Evolutionary conservation across 148 eudicot species (phyloP).

Genomic region (Hydrangea macrophylla): DNA sequence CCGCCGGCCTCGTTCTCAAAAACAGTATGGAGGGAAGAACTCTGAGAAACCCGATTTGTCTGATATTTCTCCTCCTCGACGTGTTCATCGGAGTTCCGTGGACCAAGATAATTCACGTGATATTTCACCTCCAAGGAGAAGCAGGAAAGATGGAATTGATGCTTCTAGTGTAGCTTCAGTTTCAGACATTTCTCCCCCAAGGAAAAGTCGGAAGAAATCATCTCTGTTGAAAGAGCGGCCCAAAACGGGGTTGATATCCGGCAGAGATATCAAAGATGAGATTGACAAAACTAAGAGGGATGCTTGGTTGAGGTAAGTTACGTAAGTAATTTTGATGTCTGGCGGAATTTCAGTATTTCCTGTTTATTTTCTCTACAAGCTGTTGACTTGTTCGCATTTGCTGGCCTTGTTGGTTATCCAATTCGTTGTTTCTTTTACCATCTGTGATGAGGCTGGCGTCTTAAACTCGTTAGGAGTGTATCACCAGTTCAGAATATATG

Average conservation of each 20-base stretch:
- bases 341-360: constrained; percentile 4
- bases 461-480: not conserved
- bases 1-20: constrained; percentile 21
- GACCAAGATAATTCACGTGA: constrained; percentile 29
- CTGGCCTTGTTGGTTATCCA: not conserved
- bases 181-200: constrained; percentile 41
- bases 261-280: constrained; percentile 74
- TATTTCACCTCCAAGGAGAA: constrained; percentile 71
- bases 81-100: constrained; percentile 24
- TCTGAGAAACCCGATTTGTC: constrained; percentile 8
- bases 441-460: not conserved
- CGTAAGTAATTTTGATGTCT: constrained; percentile 28
- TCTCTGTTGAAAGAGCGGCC: constrained; percentile 23
- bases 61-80: constrained; percentile 57
- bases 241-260: constrained; percentile 75
- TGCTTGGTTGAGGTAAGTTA: constrained; percentile 57
- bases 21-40: constrained; percentile 11
- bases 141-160: constrained; percentile 20
- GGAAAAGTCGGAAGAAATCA: constrained; percentile 22
- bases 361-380: constrained; percentile 5
- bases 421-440: not conserved
- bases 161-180: constrained; percentile 14
- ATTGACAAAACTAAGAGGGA: constrained; percentile 50
- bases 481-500: not conserved
- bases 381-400: not conserved